Base-by-base conservation (phyloP, 345 rosid genomes). In the Eucalyptus polybractea region DNA sequence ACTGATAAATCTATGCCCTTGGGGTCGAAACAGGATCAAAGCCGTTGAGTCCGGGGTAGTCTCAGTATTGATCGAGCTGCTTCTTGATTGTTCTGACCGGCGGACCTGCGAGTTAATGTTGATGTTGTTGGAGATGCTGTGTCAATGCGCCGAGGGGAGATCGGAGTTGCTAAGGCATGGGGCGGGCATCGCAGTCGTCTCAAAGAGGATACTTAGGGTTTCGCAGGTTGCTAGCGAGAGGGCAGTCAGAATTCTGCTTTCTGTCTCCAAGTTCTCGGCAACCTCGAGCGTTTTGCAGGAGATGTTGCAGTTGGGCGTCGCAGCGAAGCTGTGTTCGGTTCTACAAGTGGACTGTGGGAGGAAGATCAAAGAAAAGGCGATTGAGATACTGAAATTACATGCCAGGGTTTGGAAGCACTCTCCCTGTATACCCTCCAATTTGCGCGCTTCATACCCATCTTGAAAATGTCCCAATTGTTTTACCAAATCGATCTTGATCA, bases 221-320 rank as follows among this genome's bases (percentile, higher is more conserved):
- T 95, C 99, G 4, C 92, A 90, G 49, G 91, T 94, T 88, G 94
- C 94, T 24, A 96, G 93, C 37, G 97, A 95, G 65, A 94, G 93
- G 90, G 97, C 95, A 4, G 95, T 95, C 76, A 91, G 93, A 93
- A 91, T 97, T 90, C 88, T 97, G 91, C 80, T 92, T 13, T 93
- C 95, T 4, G 90, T 97, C 87, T 91, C 95, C 16, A 95, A 92
- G 93, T 95, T 92, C 90, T 97, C 97, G 12, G 95, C 94, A 37
- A 94, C 96, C 17, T 42, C 91, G 2, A 85, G 67, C 25, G 91
- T 96, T 50, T 88, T 93, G 31, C 91, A 94, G 37, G 99, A 97
- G 90, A 96, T 97, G 95, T 76, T 96, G 92, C 95, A 94, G 88
- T 83, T 97, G 44, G 97, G 98, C 15, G 95, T 93, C 31, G 97